Evolutionary conservation across 441 rosid species (phyloP).

Genomic region (Corymbia calophylla): DNA sequence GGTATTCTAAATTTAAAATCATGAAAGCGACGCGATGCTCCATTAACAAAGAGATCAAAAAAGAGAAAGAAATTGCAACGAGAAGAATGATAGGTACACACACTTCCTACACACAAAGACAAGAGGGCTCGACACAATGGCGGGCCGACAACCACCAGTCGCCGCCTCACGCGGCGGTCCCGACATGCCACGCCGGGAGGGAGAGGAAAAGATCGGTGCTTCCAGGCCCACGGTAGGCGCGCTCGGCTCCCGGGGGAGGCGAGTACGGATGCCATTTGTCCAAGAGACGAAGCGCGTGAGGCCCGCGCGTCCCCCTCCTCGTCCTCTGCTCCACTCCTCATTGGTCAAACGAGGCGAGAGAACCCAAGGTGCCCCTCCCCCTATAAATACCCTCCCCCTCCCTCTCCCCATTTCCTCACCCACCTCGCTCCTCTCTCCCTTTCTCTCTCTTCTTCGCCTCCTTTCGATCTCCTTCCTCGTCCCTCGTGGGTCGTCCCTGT

Average conservation of each 20-base stretch:
- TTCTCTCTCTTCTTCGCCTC: neutral
- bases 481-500: neutral
- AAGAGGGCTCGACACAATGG: neutral
- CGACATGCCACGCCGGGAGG: neutral
- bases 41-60: fast-evolving
- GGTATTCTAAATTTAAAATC: neutral
- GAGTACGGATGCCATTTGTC: neutral
- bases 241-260: neutral
- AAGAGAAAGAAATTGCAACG: neutral
- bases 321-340: neutral
- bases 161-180: fast-evolving
- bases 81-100: fast-evolving
- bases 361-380: neutral
- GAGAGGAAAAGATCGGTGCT: too few relatives aligned
- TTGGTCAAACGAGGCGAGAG: neutral
- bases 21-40: fast-evolving
- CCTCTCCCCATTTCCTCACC: neutral
- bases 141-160: fast-evolving
- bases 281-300: neutral
- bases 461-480: neutral
- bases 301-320: neutral
- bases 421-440: neutral
- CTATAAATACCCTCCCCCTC: constrained; percentile 2
- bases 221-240: too few relatives aligned
- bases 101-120: neutral